Percentiles rank a stretch among this genome's conserved stretches.
Conservation (phyloP, 352 stramenopile species). For the Pythium biforme region DNA sequence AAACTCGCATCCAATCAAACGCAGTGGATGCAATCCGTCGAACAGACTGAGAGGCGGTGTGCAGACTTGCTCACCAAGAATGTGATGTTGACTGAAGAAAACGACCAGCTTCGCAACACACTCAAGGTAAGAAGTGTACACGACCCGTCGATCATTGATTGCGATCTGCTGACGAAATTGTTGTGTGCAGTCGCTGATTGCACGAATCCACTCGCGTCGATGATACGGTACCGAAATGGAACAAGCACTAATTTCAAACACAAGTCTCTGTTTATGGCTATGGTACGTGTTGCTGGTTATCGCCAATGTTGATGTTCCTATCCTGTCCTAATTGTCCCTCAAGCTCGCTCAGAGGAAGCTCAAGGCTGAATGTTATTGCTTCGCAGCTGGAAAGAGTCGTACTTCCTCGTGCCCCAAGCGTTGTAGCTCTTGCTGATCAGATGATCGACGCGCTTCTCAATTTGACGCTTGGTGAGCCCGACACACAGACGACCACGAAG, state of each 20-base stretch:
- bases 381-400: constrained; percentile 88
- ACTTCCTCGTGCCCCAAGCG: constrained; percentile 86
- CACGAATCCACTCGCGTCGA: constrained; percentile 19
- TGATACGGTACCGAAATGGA: neutral
- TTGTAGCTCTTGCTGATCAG: constrained; percentile 89
- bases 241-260: constrained; percentile 5
- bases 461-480: constrained; percentile 58
- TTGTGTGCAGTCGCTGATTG: constrained; percentile 15
- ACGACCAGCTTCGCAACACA: constrained; percentile 41
- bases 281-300: constrained; percentile 17
- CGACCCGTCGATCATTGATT: neutral
- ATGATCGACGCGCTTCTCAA: constrained; percentile 71
- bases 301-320: constrained; percentile 1
- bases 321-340: constrained; percentile 1
- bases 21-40: constrained; percentile 43
- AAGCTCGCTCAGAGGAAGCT: neutral
- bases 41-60: constrained; percentile 58
- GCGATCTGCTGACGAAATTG: neutral
- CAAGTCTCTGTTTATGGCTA: constrained; percentile 14
- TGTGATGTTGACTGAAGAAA: constrained; percentile 69
- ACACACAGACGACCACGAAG: constrained; percentile 69
- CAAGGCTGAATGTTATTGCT: constrained; percentile 89
- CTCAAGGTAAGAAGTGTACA: constrained; percentile 28
- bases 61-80: constrained; percentile 68
- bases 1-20: constrained; percentile 34